Base-by-base conservation (phyloP, 495 filamentous ascomycete species). In the Xylaria flabelliformis region DNA sequence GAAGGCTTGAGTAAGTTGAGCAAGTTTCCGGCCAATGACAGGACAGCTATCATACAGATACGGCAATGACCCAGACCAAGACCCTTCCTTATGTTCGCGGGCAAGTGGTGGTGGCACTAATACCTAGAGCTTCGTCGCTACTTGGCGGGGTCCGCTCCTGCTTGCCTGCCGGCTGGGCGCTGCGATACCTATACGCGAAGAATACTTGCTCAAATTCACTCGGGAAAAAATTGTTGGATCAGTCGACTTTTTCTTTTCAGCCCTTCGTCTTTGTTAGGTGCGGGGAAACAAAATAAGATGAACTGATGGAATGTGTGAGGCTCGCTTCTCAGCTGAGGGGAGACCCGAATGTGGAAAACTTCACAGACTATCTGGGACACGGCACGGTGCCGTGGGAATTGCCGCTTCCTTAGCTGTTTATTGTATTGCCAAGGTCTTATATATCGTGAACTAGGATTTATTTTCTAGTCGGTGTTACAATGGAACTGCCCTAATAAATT, bases 201-300 rank as follows among this genome's bases (percentile, higher is more conserved):
- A 46, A 70, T 73, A 75, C 59, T 58, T 74, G 74, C 74, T 76
- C 72, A 74, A 74, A 74, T 58, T 44, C 48, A 66, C 74, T 70
- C 72, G 2, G n/a, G n/a, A 29, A 59, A 26, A 44, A n/a, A 24
- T 9, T 9, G 1, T 8, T 24, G 5, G 39, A 50, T 34, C 63
- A 34, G 63, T 48, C 42, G 63, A 46, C 13, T 17, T 55, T 36
- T 9, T 21, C 39, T 32, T 53, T 53, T 53, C 3, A 4, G 39
- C 15, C 29, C 29, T 41, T 44, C 7, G 39, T 65, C 24, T 65
- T 46, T 26, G 26, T 36, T 48, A 50, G 63, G 29, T 48, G 63
- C 63, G 63, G 63, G 42, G 63, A 61, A 61, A 39, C 32, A 4
- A 61, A 4, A 1, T 3, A 32, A 21, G 26, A 21, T 61, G 58